Evolutionary conservation across 2,329 filamentous ascomycete species (phyloP).

Genomic region (Aspergillus quadrilineatus): DNA sequence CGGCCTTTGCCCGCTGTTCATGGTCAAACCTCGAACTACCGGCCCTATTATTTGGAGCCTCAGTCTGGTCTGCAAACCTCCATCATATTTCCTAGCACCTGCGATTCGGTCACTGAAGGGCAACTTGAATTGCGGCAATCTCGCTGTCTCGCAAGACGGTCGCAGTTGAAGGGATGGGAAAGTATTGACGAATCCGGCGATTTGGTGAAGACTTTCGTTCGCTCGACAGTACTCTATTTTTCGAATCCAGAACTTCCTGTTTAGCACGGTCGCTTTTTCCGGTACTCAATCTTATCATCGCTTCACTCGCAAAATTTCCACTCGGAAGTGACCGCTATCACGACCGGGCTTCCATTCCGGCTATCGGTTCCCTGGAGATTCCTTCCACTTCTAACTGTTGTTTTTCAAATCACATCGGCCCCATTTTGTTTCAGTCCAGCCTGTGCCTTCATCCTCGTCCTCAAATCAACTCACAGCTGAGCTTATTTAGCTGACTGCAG

Average conservation of each 20-base stretch:
- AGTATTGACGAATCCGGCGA: constrained; percentile 19
- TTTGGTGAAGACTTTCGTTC: not conserved
- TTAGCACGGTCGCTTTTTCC: constrained; percentile 1
- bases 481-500: constrained; percentile 14
- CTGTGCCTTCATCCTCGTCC: not conserved
- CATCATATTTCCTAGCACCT: not conserved
- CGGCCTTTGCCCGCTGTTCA: no score
- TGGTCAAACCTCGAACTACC: not conserved
- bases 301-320: not conserved
- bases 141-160: constrained; percentile 15
- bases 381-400: not conserved
- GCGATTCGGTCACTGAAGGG: constrained; percentile 5
- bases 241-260: not conserved
- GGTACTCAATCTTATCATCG: not conserved
- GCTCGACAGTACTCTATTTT: not conserved
- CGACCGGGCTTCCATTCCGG: no score
- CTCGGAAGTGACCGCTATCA: not conserved
- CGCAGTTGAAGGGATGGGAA: constrained; percentile 20
- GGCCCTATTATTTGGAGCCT: not conserved
- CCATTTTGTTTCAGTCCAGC: not conserved
- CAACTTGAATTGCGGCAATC: not conserved
- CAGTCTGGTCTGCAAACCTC: not conserved
- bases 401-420: not conserved
- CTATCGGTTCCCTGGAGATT: not conserved
- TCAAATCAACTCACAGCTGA: not conserved